Conservation (phyloP, 345 rosid species). For the Salix arbutifolia region DNA sequence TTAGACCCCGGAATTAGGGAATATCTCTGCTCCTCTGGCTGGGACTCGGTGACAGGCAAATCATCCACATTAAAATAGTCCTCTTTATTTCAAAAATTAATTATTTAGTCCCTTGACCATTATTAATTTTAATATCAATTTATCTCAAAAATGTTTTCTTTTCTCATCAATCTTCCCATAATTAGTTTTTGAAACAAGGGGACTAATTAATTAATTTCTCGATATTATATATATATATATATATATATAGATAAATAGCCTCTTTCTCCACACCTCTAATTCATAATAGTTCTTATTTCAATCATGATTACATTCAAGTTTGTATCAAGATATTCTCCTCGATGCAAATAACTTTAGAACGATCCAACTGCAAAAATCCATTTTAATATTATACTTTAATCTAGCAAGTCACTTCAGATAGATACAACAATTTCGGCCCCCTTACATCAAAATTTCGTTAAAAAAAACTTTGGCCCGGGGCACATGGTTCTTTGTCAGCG, state of each 20-base stretch:
- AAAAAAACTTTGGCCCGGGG: not conserved
- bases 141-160: too few species aligned
- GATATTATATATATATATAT: too few species aligned
- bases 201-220: too few species aligned
- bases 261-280: not conserved
- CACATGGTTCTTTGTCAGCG: not conserved
- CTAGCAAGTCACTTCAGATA: not conserved
- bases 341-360: not conserved
- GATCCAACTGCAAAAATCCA: not conserved
- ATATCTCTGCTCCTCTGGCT: not conserved
- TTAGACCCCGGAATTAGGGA: not conserved
- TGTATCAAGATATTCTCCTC: not conserved
- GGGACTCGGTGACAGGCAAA: not conserved
- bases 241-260: not conserved
- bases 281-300: conserved; percentile 14
- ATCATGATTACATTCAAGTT: not conserved
- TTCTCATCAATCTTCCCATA: too few species aligned
- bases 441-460: not conserved
- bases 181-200: too few species aligned
- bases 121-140: too few species aligned
- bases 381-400: not conserved
- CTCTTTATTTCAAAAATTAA: too few species aligned
- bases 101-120: too few species aligned
- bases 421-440: not conserved
- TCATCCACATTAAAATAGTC: not conserved